Evolutionary conservation across 2,329 filamentous ascomycete species (phyloP).

Genomic region (Juglanconis oblonga): DNA sequence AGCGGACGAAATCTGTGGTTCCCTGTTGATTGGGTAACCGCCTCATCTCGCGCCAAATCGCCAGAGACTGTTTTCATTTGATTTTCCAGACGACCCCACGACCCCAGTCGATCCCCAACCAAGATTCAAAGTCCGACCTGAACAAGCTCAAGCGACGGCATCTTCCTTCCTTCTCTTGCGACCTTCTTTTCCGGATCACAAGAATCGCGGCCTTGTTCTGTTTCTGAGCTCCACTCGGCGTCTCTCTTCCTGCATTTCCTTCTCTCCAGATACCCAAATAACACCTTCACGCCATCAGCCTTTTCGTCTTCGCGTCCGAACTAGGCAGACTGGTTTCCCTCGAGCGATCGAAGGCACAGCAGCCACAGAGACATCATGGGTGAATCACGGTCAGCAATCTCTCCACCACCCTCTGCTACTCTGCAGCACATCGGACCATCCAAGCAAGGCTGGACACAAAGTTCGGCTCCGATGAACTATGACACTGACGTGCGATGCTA

Average conservation of each 20-base stretch:
- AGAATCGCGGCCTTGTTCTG: background rate
- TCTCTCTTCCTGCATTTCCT: background rate
- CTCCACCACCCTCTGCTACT: background rate
- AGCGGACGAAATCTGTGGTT: background rate
- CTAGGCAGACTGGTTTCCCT: slow-evolving; percentile 3
- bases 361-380: slow-evolving; percentile 47
- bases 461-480: background rate
- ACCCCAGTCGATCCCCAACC: background rate
- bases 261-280: slow-evolving; percentile 17
- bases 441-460: background rate
- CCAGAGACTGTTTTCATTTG: background rate
- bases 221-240: background rate
- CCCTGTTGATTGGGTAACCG: slow-evolving; percentile 11
- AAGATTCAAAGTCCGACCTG: background rate
- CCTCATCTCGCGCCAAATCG: background rate
- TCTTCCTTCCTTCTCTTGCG: slow-evolving; percentile 13
- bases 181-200: slow-evolving; percentile 10
- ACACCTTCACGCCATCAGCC: background rate
- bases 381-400: slow-evolving; percentile 55
- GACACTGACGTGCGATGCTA: slow-evolving; percentile 5
- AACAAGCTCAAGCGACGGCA: slow-evolving; percentile 1
- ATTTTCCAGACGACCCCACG: background rate
- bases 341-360: background rate
- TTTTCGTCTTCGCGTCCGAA: background rate
- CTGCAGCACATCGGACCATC: background rate